phyloP scores from a whole-genome alignment of 345 rosid genomes.

The Populus simonii region DNA sequence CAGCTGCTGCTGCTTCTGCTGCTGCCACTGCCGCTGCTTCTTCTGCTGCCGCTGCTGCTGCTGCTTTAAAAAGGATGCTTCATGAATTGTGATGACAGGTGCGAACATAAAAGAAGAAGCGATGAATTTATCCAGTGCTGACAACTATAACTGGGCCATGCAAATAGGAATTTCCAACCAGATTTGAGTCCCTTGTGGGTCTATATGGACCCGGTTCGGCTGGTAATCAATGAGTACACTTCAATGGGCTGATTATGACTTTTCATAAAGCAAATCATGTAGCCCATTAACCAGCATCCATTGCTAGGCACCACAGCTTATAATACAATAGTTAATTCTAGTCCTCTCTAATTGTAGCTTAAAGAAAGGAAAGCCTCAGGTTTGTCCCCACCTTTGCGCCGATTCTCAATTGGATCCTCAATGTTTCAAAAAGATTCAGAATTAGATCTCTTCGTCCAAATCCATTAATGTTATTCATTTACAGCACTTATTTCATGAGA shows the following conservation, averaged over 20 bases:
- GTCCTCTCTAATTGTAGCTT: background rate
- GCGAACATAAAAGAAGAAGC: too few species aligned
- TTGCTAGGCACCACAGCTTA: background rate
- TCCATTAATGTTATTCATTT: too few species aligned
- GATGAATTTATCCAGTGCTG: background rate
- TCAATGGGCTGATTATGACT: slow-evolving; percentile 2
- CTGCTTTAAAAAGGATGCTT: background rate
- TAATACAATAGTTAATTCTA: background rate
- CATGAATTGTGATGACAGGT: background rate
- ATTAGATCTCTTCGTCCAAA: too few species aligned
- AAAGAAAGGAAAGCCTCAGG: background rate
- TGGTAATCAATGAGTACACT: background rate
- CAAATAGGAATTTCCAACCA: background rate
- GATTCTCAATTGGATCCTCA: background rate
- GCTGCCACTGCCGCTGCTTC: too few species aligned
- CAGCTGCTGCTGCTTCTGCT: too few species aligned
- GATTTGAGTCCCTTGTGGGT: background rate
- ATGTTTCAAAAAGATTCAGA: too few species aligned
- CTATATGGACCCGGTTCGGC: background rate
- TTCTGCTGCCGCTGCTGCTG: too few species aligned
- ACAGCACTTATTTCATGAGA: too few species aligned
- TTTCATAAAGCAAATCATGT: background rate
- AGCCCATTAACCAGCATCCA: background rate
- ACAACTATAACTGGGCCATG: background rate
- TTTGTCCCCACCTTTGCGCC: background rate